Percentiles rank a stretch among this genome's conserved stretches.
These are phyloP conservation scores for Neoscytalidium dimidiatum DNA, from an alignment of 2,329 filamentous ascomycete genomes.

Conservation along the genomic window DNA sequence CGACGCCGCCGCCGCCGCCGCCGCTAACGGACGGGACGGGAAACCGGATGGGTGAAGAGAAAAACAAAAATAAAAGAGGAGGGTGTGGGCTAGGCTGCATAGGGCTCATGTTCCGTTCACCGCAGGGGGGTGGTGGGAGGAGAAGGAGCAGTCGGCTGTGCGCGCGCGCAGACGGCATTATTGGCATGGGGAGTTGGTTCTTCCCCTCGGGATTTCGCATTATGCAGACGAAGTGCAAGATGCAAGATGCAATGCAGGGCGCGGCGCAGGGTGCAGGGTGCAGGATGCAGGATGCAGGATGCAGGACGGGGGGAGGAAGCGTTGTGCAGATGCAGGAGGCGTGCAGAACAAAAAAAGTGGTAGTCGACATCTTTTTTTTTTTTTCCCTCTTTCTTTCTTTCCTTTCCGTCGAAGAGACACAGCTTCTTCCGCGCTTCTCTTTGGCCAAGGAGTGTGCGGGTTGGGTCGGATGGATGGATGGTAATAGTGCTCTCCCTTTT, in stretches of 20 bases:
- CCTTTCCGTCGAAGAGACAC: neutral
- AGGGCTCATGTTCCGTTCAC: neutral
- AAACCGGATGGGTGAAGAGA: too few relatives aligned
- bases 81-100: neutral
- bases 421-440: neutral
- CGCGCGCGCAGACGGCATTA: too few relatives aligned
- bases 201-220: too few relatives aligned
- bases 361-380: neutral
- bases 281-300: conserved; percentile 14
- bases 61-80: neutral
- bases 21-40: too few relatives aligned
- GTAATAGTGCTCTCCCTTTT: too few relatives aligned
- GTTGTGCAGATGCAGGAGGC: neutral
- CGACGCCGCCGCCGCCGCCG: too few relatives aligned
- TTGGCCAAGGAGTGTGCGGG: neutral
- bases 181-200: too few relatives aligned
- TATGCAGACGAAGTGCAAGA: too few relatives aligned
- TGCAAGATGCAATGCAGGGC: neutral
- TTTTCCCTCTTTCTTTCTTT: neutral
- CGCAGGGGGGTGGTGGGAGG: neutral
- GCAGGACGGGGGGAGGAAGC: conserved; percentile 12
- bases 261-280: conserved; percentile 20
- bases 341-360: neutral
- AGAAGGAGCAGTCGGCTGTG: too few relatives aligned
- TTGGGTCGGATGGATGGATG: too few relatives aligned